Evolutionary conservation across 2,329 filamentous ascomycete species (phyloP).

Genomic region (Xylariaceae sp.): DNA sequence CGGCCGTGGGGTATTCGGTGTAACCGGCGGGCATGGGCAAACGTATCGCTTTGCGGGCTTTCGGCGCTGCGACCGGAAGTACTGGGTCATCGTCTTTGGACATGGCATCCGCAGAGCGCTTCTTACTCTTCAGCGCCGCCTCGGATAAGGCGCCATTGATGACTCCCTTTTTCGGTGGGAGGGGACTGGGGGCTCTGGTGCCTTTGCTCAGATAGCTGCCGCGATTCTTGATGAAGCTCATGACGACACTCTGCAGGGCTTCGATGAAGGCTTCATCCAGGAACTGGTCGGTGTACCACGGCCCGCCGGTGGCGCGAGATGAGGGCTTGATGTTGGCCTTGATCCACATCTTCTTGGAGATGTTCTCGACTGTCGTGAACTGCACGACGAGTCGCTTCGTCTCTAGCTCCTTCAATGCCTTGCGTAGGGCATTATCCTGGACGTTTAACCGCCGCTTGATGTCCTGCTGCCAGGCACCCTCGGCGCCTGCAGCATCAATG

Average conservation of each 20-base stretch:
- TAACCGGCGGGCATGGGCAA: conserved; percentile 61
- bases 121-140: conserved; percentile 41
- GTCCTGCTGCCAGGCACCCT: conserved; percentile 86
- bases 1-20: conserved; percentile 72
- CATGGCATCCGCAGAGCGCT: conserved; percentile 47
- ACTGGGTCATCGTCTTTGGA: conserved; percentile 34
- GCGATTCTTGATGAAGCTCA: conserved; percentile 31
- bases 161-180: conserved; percentile 51
- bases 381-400: conserved; percentile 75
- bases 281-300: conserved; percentile 89
- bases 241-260: conserved; percentile 52
- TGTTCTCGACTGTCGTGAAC: conserved; percentile 88
- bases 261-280: conserved; percentile 86
- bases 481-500: conserved; percentile 78
- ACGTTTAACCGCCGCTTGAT: conserved; percentile 76
- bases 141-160: conserved; percentile 44
- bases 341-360: conserved; percentile 94
- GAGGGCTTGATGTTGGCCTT: conserved; percentile 76
- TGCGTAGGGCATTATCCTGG: conserved; percentile 76
- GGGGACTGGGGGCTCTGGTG: conserved; percentile 30
- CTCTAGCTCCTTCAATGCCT: conserved; percentile 78
- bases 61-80: conserved; percentile 23
- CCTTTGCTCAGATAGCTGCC: conserved; percentile 35
- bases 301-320: conserved; percentile 86
- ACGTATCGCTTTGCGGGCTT: conserved; percentile 33